Percentiles rank a stretch among this genome's conserved stretches.
Evolutionary conservation across 306 rosid species (phyloP).

Genomic region (Vigna nakashimae): DNA sequence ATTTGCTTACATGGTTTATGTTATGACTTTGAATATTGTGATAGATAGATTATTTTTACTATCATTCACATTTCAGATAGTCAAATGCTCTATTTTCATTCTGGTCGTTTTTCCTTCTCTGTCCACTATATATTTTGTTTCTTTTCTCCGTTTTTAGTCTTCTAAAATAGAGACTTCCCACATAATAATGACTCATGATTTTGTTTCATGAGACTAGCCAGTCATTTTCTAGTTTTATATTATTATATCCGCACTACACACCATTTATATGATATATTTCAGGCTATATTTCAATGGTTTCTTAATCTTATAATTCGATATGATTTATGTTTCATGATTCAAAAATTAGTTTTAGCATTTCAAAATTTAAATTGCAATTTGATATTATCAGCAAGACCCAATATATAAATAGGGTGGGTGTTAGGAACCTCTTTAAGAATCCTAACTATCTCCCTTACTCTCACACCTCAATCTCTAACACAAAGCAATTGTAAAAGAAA

Average conservation of each 20-base stretch:
- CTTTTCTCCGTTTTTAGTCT: not conserved
- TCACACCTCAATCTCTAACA: too few relatives aligned
- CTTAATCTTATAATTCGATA: not conserved
- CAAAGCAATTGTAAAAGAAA: too few relatives aligned
- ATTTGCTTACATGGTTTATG: too few relatives aligned
- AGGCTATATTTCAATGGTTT: not conserved
- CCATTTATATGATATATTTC: not conserved
- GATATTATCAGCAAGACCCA: not conserved
- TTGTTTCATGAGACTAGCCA: not conserved
- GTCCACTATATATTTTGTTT: conserved; percentile 4
- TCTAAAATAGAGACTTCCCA: not conserved
- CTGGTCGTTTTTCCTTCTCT: not conserved
- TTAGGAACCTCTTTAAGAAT: too few relatives aligned
- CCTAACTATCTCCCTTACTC: too few relatives aligned
- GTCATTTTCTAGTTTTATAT: not conserved
- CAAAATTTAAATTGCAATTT: not conserved
- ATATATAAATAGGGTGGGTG: conserved; percentile 11
- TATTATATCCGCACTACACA: not conserved
- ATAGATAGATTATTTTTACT: not conserved
- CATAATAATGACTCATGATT: not conserved
- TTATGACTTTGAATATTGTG: not conserved
- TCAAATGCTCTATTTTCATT: conserved; percentile 12
- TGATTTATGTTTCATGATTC: not conserved
- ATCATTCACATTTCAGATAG: not conserved
- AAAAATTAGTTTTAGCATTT: not conserved